phyloP scores from a whole-genome alignment of 805 yeast species.

The Sugiyamaella chiloensis region DNA sequence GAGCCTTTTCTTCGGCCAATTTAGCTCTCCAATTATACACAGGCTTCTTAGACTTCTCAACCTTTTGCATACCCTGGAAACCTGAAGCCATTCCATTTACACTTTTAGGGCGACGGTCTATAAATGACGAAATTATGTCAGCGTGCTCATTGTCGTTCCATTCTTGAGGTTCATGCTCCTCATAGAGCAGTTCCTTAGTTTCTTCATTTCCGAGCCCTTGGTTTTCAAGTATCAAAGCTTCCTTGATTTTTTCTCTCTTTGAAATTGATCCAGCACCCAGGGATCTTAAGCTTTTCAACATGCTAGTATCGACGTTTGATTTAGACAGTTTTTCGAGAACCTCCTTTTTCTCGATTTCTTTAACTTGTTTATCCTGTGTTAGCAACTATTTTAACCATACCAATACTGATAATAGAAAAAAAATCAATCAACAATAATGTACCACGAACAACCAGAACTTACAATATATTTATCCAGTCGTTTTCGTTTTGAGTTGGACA shows the following conservation, averaged over 20 bases:
- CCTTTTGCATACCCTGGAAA: constrained; percentile 25
- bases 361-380: constrained; percentile 61
- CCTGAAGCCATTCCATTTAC: constrained; percentile 63
- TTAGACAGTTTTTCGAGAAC: constrained; percentile 65
- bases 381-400: neutral
- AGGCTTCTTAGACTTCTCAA: constrained; percentile 42
- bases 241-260: constrained; percentile 63
- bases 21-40: constrained; percentile 73
- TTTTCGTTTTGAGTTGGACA: constrained; percentile 66
- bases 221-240: constrained; percentile 68
- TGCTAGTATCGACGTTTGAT: constrained; percentile 65
- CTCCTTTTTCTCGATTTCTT: constrained; percentile 80
- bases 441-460: constrained; percentile 20
- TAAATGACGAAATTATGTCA: constrained; percentile 42
- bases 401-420: too few relatives aligned
- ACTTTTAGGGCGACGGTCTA: constrained; percentile 67
- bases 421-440: too few relatives aligned
- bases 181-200: constrained; percentile 63
- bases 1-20: constrained; percentile 42
- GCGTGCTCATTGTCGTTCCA: constrained; percentile 47
- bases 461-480: constrained; percentile 82
- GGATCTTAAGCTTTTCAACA: constrained; percentile 67
- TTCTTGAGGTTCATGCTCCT: constrained; percentile 59
- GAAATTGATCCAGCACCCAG: constrained; percentile 74
- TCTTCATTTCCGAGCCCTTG: constrained; percentile 66